A percentile compares a stretch with the other conserved stretches of the same genome.
These are phyloP conservation scores for Skeletonema potamos DNA, from an alignment of 108 stramenopile species.

Conservation along the genomic window DNA sequence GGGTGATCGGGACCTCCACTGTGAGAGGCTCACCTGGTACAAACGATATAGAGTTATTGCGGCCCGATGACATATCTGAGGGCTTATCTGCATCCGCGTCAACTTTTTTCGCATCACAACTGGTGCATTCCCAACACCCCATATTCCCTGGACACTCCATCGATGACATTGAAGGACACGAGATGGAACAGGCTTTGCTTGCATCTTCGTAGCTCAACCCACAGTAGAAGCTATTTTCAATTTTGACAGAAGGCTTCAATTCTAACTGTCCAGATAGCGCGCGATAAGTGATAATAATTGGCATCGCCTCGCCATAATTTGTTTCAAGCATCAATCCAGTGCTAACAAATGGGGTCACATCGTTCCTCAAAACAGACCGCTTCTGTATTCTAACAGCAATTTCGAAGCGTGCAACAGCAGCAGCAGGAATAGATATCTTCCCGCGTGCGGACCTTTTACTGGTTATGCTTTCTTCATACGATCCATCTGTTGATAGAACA, in stretches of 20 bases:
- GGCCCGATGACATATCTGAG: neutral
- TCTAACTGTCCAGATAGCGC: conserved; percentile 66
- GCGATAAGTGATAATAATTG: conserved; percentile 65
- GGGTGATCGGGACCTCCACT: conserved; percentile 12
- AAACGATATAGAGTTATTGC: neutral
- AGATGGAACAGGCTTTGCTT: neutral
- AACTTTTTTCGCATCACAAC: neutral
- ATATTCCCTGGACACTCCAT: neutral
- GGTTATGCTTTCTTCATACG: conserved; percentile 12
- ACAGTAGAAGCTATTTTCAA: neutral
- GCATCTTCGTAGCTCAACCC: neutral
- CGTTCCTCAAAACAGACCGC: conserved; percentile 34
- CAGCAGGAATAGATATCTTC: conserved; percentile 66
- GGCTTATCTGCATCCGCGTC: neutral
- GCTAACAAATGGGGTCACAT: conserved; percentile 65
- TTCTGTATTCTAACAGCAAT: conserved; percentile 56
- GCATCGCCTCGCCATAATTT: conserved; percentile 66
- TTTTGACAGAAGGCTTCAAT: conserved; percentile 12
- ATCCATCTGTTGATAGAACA: conserved; percentile 59
- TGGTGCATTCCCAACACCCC: neutral
- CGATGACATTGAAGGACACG: neutral
- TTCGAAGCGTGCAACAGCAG: conserved; percentile 64
- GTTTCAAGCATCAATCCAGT: conserved; percentile 72
- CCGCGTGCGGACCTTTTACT: conserved; percentile 25
- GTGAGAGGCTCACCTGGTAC: neutral